Percentiles rank a stretch among this genome's conserved stretches.
phyloP scores from a whole-genome alignment of 495 filamentous ascomycete species.

The Aspergillus cavernicola region DNA sequence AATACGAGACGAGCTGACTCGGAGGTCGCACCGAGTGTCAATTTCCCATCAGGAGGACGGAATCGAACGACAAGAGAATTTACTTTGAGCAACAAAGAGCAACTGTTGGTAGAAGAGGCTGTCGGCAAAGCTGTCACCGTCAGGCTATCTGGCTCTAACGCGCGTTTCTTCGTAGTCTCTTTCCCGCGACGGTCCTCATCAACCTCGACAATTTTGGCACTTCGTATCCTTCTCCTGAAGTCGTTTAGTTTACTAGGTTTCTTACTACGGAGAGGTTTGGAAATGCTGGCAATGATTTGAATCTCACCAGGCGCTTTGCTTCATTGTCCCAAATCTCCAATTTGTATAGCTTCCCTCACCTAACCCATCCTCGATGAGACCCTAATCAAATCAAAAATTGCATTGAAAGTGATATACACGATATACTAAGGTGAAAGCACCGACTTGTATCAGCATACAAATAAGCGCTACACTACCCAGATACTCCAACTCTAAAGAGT shows the following conservation, averaged over 20 bases:
- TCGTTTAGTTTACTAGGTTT: background rate
- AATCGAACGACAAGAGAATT: background rate
- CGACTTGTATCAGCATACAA: slow-evolving; percentile 43
- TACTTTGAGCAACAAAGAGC: background rate
- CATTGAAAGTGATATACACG: slow-evolving; percentile 49
- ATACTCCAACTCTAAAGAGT: slow-evolving; percentile 21
- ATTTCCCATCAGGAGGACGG: background rate
- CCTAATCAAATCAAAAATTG: slow-evolving; percentile 24
- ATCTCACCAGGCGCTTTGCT: too few relatives aligned
- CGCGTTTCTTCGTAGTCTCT: background rate
- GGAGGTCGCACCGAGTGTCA: background rate
- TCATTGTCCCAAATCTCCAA: too few relatives aligned
- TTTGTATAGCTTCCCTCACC: too few relatives aligned
- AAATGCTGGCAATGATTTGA: background rate
- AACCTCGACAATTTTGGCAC: background rate
- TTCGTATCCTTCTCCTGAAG: background rate
- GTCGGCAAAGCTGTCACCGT: background rate
- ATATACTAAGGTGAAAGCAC: slow-evolving; percentile 39
- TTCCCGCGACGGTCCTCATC: slow-evolving; percentile 1
- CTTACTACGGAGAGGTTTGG: background rate
- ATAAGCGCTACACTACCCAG: slow-evolving; percentile 27
- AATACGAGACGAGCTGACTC: slow-evolving; percentile 1
- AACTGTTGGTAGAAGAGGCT: background rate
- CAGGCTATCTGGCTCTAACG: slow-evolving; percentile 6
- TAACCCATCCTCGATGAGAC: too few relatives aligned